Base-by-base conservation (phyloP, 495 filamentous ascomycete species). In the Lasiosphaeris hirsuta region DNA sequence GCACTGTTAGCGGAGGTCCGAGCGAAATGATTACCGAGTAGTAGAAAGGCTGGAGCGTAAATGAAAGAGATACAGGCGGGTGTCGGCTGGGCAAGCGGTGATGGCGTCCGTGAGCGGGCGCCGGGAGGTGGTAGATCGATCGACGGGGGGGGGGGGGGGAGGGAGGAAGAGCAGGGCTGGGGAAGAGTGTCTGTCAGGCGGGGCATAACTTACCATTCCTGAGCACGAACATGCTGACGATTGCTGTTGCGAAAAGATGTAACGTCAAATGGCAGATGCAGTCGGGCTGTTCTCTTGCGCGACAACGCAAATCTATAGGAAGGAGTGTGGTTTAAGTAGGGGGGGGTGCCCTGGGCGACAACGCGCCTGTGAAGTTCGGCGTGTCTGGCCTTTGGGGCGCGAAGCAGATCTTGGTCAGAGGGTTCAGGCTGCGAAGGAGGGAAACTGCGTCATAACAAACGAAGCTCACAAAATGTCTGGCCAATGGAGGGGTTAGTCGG, bases 391-490 rank as follows among this genome's bases (percentile, higher is more conserved):
- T 42, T 15, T 10, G 30, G 35, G 38, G 44, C 36, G 14, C 35
- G 51, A 62, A 57, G 51, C 56, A 53, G 43, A 58, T 59, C 60
- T 61, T 59, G 62, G 61, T 58, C 60, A 57, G 56, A 54, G 30
- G 33, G 41, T 34, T n/a, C 18, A 49, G 49, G 23, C 23, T 30
- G 23, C 23, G 23, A 30, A 30, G 30, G 42, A 7, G 13, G 51
- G 44, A 58, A 61, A 51, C 61, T 69, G 68, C 68, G 68, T 69
- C 68, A 70, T 67, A 66, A 67, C 62, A 68, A 63, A 58, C 17
- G 37, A 30, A 56, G n/a, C 43, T 39, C 14, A 18, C 36, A 60
- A 59, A 59, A 54, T 56, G 54, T 45, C 50, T n/a, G 56, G 54
- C 40, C 48, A 55, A 62, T 50, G 59, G 55, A 56, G 61, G 66